Percentiles rank a stretch among this genome's conserved stretches.
These are phyloP conservation scores for Discostella stelligeroides DNA, from an alignment of 108 stramenopile species.

Conservation along the genomic window DNA sequence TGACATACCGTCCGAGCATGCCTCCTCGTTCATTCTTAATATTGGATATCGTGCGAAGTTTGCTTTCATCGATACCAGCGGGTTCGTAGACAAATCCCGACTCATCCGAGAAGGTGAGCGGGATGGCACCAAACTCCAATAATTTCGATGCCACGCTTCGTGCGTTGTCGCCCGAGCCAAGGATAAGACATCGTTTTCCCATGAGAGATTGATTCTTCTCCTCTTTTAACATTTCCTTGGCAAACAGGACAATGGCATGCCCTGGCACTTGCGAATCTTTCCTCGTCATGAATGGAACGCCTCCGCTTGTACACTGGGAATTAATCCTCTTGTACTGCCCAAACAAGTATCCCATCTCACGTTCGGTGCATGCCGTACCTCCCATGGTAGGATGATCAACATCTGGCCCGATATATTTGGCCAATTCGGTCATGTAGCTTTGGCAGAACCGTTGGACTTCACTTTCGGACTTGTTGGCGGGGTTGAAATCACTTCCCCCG, in stretches of 20 bases:
- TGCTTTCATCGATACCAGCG: constrained; percentile 89
- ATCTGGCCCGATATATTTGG: constrained; percentile 96
- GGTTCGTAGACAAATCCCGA: constrained; percentile 96
- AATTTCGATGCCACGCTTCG: constrained; percentile 88
- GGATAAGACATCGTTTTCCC: constrained; percentile 93
- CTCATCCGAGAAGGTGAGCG: constrained; percentile 92
- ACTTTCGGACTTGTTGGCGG: constrained; percentile 90
- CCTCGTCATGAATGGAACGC: constrained; percentile 61
- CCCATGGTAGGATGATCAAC: constrained; percentile 90
- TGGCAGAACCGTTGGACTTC: constrained; percentile 98
- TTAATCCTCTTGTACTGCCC: constrained; percentile 98
- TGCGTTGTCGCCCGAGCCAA: constrained; percentile 96
- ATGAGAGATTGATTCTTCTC: constrained; percentile 79
- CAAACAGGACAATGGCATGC: constrained; percentile 91
- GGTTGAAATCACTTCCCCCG: constrained; percentile 97
- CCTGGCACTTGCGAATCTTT: constrained; percentile 68
- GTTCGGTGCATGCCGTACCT: constrained; percentile 84
- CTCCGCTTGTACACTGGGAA: constrained; percentile 49
- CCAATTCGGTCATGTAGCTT: constrained; percentile 96
- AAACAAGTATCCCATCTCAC: constrained; percentile 95
- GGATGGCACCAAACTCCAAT: constrained; percentile 94
- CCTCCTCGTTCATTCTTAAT: constrained; percentile 97
- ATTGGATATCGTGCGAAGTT: constrained; percentile 87
- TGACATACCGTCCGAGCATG: constrained; percentile 88
- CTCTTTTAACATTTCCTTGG: constrained; percentile 86